Percentiles rank a stretch among this genome's conserved stretches.
These are phyloP conservation scores for Kwoniella mangroviensis DNA, from an alignment of 768 basidiomycete species.

Conservation along the genomic window DNA sequence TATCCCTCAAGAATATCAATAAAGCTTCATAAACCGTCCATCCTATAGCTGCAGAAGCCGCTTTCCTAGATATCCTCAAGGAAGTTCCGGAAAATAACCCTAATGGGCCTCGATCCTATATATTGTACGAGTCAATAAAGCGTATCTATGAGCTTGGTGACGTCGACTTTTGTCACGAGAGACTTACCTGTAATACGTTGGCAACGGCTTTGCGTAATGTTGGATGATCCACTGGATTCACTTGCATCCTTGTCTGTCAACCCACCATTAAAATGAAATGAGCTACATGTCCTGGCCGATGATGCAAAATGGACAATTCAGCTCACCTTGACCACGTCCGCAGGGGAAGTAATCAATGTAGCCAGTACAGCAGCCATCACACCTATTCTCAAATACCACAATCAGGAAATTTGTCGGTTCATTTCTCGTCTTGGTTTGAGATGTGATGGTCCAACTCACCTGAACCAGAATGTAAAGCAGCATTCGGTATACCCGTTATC, in stretches of 20 bases:
- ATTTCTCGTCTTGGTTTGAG: no score
- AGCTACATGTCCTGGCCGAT: not conserved
- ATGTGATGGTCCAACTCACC: constrained; percentile 28
- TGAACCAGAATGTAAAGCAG: constrained; percentile 54
- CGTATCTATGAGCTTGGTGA: no score
- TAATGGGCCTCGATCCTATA: constrained; percentile 73
- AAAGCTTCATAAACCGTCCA: constrained; percentile 83
- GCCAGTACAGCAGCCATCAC: constrained; percentile 82
- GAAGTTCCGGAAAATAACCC: constrained; percentile 89
- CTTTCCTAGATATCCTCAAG: constrained; percentile 81
- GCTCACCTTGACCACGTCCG: constrained; percentile 86
- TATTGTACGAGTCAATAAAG: no score
- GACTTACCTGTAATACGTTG: constrained; percentile 6
- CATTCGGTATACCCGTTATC: constrained; percentile 44
- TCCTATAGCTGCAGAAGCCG: constrained; percentile 83
- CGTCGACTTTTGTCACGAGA: not conserved
- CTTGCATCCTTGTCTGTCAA: constrained; percentile 84
- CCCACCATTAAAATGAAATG: not conserved
- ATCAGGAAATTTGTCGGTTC: no score
- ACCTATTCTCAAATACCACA: constrained; percentile 60
- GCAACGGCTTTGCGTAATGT: constrained; percentile 69
- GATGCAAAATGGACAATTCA: no score
- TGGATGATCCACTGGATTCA: constrained; percentile 78
- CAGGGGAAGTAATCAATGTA: constrained; percentile 85
- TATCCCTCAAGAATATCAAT: constrained; percentile 51